Base-by-base conservation (phyloP, 2,329 filamentous ascomycete species). In the Xylaria hypoxylon region DNA sequence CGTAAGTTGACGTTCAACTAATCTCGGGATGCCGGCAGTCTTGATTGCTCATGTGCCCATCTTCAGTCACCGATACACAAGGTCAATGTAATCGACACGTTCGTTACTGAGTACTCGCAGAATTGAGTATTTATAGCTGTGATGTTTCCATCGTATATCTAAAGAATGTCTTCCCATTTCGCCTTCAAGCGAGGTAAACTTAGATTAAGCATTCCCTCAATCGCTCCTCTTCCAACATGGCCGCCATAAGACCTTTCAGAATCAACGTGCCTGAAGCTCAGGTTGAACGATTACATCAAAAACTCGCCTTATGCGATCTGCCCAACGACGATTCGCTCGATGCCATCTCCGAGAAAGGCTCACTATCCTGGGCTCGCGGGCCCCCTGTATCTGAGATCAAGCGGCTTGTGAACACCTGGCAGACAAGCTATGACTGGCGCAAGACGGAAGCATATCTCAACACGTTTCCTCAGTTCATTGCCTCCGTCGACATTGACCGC, bases 391-490 rank as follows among this genome's bases (percentile, higher is more conserved):
- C 72, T 22, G 77, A 80, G 19, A 70, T 81, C 24, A 74, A 73
- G 48, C 76, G 81, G 3, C 73, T 83, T 17, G 75, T 74, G 1
- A 64, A 71, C 2, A 74, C 79, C 65, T 83, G 82, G 83, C n/a
- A 91, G 86, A 53, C 62, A 17, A 51, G 42, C 28, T 60, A 48
- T 75, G 83, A 90, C 72, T 92, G 89, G 89, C 83, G 87, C 8
- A 80, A 80, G 26, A 80, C 84, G 17, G 89, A 92, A 75, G 78
- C 80, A 3, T 81, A 82, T 58, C 72, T 92, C 6, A 92, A 92
- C 72, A 66, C 81, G 47, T 76, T 90, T 10, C 85, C 87, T 0
- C 88, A 91, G 26, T 90, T 84, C 75, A 83, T 78, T 1, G 84
- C 84, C 0, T 76, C 76, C 0, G 78, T 92, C 5, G 65, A 78